Evolutionary conservation across 306 rosid species (phyloP).

Genomic region (Prunus dulcis): DNA sequence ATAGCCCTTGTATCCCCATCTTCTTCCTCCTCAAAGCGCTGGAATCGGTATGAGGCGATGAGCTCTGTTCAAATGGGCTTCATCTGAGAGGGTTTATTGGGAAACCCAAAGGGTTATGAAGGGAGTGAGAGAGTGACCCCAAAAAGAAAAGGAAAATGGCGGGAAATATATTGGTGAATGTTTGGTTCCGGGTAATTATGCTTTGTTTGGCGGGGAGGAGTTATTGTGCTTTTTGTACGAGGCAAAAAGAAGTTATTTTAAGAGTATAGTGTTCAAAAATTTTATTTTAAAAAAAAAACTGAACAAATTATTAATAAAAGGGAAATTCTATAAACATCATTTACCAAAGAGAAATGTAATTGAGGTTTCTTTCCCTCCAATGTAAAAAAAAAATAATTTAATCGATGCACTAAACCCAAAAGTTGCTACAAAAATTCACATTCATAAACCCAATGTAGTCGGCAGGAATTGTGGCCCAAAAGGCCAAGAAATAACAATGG

Average conservation of each 20-base stretch:
- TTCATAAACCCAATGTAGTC: too few relatives aligned
- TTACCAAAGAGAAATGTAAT: too few relatives aligned
- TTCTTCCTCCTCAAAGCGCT: neutral
- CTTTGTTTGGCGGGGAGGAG: neutral
- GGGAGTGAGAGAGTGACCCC: too few relatives aligned
- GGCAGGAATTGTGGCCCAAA: too few relatives aligned
- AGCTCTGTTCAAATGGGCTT: neutral
- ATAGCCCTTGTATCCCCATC: slow-evolving; percentile 90
- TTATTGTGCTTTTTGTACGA: neutral
- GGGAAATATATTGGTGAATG: neutral
- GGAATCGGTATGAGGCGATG: neutral
- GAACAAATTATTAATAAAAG: too few relatives aligned
- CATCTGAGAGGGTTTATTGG: neutral
- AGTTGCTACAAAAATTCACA: too few relatives aligned
- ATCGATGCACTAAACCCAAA: too few relatives aligned
- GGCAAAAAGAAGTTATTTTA: neutral
- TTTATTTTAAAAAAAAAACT: too few relatives aligned
- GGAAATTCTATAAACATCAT: too few relatives aligned
- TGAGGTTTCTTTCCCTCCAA: too few relatives aligned
- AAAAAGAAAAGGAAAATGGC: neutral
- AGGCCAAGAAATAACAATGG: too few relatives aligned
- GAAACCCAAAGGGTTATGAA: neutral
- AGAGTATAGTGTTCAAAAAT: neutral
- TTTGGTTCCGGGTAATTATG: neutral
- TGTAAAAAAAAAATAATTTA: too few relatives aligned